Evolutionary conservation across 2,329 filamentous ascomycete species (phyloP), one percentile per base, ranked within the genome.

Genomic region (Calonectria crousiana): DNA sequence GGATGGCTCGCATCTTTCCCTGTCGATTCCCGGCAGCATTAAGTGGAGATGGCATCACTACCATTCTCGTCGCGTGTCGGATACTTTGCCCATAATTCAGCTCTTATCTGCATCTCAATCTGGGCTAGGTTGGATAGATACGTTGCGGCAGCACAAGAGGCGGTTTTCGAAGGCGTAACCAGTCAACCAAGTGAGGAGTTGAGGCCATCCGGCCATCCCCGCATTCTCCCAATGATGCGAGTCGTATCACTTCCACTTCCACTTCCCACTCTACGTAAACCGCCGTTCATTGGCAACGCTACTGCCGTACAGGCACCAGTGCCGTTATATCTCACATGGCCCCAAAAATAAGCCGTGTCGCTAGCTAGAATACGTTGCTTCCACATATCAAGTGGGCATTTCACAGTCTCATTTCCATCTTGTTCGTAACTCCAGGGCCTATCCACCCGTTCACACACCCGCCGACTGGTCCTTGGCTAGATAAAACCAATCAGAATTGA

Each of bases 221-320:
- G 66, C 66, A 69, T 38, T 44, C 28, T 26, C 13, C 28, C 34
- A 18, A 38, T 56, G 53, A 34, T 64, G 58, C 58, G 47, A 60
- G 56, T 36, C 56, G 36, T 51, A 56, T 66, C 66, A 69, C 47
- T 73, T 73, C 71, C 71, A 69, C 47, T 73, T 73, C 66, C 71
- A 73, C 71, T 65, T 69, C 65, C 38, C 56, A 67, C 47, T 62
- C 28, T 23, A 58, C 47, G 49, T 28, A 49, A 51, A 67, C 38
- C 38, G 6, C 47, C 58, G 52, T 53, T 51, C 28, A 64, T 73
- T 51, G 66, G 60, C 34, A 28, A 49, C 32, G 52, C 47, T 30
- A 41, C 30, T 18, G 34, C 56, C 34, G 16, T 60, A 60, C 16
- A 28, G 32, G 32, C 10, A 18, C 41, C 26, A n/a, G 4, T 67